Conservation (phyloP, 2,329 filamentous ascomycete species). For the Colletotrichum sp. region DNA sequence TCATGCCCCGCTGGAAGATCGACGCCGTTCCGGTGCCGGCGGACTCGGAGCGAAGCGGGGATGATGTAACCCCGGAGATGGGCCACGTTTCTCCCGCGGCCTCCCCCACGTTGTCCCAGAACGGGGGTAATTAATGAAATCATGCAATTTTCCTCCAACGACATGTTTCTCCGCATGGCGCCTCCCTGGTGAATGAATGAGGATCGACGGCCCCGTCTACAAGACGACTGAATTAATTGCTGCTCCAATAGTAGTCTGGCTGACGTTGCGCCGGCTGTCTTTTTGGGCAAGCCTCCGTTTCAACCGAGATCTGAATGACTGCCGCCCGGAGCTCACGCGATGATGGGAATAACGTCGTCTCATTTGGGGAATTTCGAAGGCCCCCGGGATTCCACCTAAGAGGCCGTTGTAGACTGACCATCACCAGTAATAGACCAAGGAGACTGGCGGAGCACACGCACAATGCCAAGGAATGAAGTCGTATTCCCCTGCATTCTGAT, state of each 20-base stretch:
- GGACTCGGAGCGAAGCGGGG: neutral
- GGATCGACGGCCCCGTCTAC: neutral
- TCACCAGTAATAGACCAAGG: too few species aligned
- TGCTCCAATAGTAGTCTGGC: neutral
- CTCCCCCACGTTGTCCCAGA: neutral
- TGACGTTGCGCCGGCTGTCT: neutral
- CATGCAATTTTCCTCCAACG: slow-evolving; percentile 15
- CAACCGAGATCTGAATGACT: neutral
- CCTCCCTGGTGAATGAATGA: neutral
- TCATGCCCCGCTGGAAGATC: neutral
- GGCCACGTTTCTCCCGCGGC: neutral
- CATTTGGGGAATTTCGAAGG: neutral
- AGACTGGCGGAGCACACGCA: neutral
- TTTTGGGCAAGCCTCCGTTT: neutral
- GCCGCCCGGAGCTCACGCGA: neutral
- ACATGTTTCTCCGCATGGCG: slow-evolving; percentile 3
- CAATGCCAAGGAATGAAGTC: neutral
- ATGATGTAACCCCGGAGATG: neutral
- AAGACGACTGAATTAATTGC: neutral
- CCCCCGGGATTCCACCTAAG: neutral
- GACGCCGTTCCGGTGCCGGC: neutral
- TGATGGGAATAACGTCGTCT: neutral
- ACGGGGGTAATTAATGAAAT: neutral
- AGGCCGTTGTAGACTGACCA: too few species aligned
- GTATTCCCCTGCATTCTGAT: neutral